Conservation (phyloP, 805 yeast genomes). For the Teunomyces funiuensis region DNA sequence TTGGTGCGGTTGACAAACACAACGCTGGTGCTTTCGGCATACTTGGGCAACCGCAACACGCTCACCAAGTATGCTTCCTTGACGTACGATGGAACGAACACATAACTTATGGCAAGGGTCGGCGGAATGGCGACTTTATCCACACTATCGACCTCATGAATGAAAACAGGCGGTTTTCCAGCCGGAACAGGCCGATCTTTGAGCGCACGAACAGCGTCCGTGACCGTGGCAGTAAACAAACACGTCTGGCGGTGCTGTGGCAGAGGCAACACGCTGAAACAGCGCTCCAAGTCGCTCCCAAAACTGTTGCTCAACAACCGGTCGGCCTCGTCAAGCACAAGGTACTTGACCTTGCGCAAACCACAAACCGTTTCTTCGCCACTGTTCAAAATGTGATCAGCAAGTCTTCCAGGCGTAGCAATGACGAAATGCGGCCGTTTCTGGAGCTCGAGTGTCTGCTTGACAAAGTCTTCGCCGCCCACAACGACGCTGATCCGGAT, state of each 20-base stretch:
- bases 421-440: slow-evolving; percentile 88
- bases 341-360: slow-evolving; percentile 68
- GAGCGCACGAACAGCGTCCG: slow-evolving; percentile 83
- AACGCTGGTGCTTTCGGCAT: slow-evolving; percentile 67
- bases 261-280: slow-evolving; percentile 71
- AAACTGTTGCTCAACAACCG: slow-evolving; percentile 81
- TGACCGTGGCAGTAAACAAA: slow-evolving; percentile 92
- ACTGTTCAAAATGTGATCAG: slow-evolving; percentile 83
- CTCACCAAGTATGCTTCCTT: slow-evolving; percentile 85
- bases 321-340: slow-evolving; percentile 97
- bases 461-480: slow-evolving; percentile 94
- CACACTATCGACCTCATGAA: slow-evolving; percentile 72
- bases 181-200: slow-evolving; percentile 62
- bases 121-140: slow-evolving; percentile 81
- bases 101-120: slow-evolving; percentile 61
- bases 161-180: slow-evolving; percentile 54
- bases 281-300: slow-evolving; percentile 70
- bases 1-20: slow-evolving; percentile 89
- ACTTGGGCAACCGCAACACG: slow-evolving; percentile 60
- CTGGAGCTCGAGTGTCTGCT: slow-evolving; percentile 80
- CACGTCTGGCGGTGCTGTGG: slow-evolving; percentile 79
- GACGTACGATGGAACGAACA: slow-evolving; percentile 82
- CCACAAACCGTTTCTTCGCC: slow-evolving; percentile 88
- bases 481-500: slow-evolving; percentile 80
- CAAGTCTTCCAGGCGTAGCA: slow-evolving; percentile 96